A percentile compares a stretch with the other conserved stretches of the same genome.
These are phyloP conservation scores for Solanum gracilifrons DNA, from an alignment of 257 asterid species.

Conservation along the genomic window DNA sequence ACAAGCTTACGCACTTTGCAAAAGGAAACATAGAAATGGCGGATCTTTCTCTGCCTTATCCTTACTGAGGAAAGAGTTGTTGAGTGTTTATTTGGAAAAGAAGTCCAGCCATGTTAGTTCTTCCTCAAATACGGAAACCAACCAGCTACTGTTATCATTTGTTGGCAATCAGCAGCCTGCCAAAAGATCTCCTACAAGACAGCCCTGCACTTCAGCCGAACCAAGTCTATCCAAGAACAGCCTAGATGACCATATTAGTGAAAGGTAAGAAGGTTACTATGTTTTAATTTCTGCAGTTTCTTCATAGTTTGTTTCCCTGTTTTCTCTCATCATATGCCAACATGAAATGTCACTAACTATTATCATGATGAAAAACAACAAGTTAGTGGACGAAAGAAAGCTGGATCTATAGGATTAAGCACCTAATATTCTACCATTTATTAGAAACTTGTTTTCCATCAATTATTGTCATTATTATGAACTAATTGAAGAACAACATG, in stretches of 20 bases:
- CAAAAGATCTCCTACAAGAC: conserved; percentile 23
- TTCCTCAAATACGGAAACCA: conserved; percentile 40
- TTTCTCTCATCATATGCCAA: not conserved
- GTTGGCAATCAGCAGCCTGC: conserved; percentile 43
- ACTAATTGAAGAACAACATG: not conserved
- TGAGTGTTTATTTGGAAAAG: conserved; percentile 42
- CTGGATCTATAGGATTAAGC: not conserved
- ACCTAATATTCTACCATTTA: not conserved
- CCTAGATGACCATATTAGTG: conserved; percentile 22
- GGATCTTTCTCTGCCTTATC: conserved; percentile 46
- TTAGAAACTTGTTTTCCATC: not conserved
- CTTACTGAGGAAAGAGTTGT: conserved; percentile 55
- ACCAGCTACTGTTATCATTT: conserved; percentile 58
- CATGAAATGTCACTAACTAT: not conserved
- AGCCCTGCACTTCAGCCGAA: conserved; percentile 26
- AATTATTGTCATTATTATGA: not conserved
- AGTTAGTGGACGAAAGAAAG: not conserved
- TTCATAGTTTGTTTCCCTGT: not conserved
- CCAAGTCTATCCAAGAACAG: conserved; percentile 22
- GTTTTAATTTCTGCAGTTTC: not conserved
- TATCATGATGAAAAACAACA: not conserved
- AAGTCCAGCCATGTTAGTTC: conserved; percentile 36
- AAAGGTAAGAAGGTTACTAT: conserved; percentile 35
- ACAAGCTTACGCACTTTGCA: conserved; percentile 49
- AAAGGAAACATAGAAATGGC: conserved; percentile 36